These are phyloP conservation scores for Calonectria henricotiae DNA, from an alignment of 2,329 filamentous ascomycete genomes.

Conservation along the genomic window DNA sequence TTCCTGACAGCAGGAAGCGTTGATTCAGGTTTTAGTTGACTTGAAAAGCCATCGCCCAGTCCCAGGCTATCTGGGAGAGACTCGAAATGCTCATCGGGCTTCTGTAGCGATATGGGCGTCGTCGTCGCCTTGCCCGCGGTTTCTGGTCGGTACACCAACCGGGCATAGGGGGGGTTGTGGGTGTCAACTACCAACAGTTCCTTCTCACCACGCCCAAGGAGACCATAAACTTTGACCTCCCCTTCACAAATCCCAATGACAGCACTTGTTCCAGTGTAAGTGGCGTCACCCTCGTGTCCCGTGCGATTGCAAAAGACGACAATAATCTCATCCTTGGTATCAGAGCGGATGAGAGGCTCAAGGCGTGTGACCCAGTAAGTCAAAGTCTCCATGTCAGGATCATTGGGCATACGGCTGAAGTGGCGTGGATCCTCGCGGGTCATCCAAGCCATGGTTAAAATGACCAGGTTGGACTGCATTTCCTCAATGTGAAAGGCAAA, in stretches of 20 bases:
- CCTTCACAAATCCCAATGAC: conserved; percentile 78
- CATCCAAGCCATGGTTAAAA: conserved; percentile 86
- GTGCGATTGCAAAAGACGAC: conserved; percentile 81
- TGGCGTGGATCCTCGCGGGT: conserved; percentile 69
- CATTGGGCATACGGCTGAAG: conserved; percentile 66
- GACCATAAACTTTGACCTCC: conserved; percentile 78
- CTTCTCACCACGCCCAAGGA: conserved; percentile 80
- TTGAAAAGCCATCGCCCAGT: not conserved
- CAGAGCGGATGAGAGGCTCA: conserved; percentile 73
- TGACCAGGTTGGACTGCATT: conserved; percentile 73
- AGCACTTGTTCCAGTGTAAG: conserved; percentile 83
- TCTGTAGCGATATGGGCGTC: conserved; percentile 8
- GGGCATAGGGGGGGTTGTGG: conserved; percentile 61
- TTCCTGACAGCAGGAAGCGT: conserved; percentile 5
- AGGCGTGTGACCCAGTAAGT: conserved; percentile 83
- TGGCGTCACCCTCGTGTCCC: conserved; percentile 76
- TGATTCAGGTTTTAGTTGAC: not conserved
- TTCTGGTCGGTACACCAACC: conserved; percentile 58
- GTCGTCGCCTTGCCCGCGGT: not conserved
- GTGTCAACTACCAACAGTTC: conserved; percentile 80
- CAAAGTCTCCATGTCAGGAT: conserved; percentile 81
- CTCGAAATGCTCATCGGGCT: not conserved
- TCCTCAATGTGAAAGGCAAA: conserved; percentile 73
- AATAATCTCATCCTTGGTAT: conserved; percentile 73
- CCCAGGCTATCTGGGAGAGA: no score